These are phyloP conservation scores for Geranium incanum DNA, from an alignment of 441 rosid species.

Conservation along the genomic window DNA sequence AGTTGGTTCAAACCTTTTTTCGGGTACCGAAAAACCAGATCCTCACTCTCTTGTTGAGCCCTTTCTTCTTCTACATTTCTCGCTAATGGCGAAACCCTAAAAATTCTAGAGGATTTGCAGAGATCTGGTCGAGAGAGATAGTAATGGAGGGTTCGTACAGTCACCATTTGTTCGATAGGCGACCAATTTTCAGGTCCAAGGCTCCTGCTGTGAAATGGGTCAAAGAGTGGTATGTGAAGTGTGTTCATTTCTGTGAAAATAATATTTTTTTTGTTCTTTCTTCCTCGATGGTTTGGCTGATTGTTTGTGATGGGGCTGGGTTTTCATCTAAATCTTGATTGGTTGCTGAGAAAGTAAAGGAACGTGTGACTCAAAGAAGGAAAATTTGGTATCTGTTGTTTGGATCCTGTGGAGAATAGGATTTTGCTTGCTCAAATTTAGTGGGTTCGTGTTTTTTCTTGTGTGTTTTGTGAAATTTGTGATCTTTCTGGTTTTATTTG, in stretches of 20 bases:
- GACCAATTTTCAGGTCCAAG: constrained; percentile 58
- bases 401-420: neutral
- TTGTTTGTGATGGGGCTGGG: neutral
- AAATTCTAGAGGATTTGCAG: neutral
- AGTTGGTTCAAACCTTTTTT: neutral
- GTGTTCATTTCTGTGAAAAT: neutral
- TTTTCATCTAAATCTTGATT: neutral
- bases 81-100: constrained; percentile 4
- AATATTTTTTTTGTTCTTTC: neutral
- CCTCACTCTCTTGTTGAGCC: neutral
- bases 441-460: neutral
- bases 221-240: constrained; percentile 51
- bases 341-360: constrained; percentile 3
- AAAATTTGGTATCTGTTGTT: neutral
- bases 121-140: neutral
- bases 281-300: neutral
- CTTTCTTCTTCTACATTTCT: neutral
- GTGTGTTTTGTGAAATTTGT: neutral
- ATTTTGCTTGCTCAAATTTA: neutral
- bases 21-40: neutral
- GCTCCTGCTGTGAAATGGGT: constrained; percentile 74
- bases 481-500: neutral
- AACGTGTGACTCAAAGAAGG: neutral
- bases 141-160: constrained; percentile 42
- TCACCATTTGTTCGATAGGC: constrained; percentile 62